Percentiles rank a stretch among this genome's conserved stretches.
These are phyloP conservation scores for Tribonema minus DNA, from an alignment of 108 stramenopile genomes.

Conservation along the genomic window DNA sequence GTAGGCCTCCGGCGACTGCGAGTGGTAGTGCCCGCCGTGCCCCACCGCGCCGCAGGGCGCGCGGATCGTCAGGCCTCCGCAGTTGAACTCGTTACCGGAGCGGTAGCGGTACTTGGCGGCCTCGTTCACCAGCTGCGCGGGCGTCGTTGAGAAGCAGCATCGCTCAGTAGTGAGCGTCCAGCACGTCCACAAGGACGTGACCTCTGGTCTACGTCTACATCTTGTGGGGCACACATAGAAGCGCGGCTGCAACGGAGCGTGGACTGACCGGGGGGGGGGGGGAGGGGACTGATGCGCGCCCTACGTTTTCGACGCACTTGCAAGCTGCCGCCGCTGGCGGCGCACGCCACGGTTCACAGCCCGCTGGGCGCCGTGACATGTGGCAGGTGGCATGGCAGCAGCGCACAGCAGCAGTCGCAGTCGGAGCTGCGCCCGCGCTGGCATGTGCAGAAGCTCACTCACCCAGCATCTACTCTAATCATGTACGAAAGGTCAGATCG, in stretches of 20 bases:
- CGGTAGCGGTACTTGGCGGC: conserved; percentile 93
- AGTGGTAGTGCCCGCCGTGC: conserved; percentile 82
- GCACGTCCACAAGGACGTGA: too few relatives aligned
- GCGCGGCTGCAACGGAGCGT: too few relatives aligned
- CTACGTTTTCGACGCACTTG: not conserved
- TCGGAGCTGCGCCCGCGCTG: not conserved
- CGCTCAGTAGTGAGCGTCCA: not conserved
- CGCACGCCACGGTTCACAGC: not conserved
- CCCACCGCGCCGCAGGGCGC: conserved; percentile 90
- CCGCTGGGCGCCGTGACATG: not conserved
- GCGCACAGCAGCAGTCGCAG: not conserved
- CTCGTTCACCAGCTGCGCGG: conserved; percentile 95
- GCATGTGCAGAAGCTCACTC: not conserved
- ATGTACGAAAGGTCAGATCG: not conserved
- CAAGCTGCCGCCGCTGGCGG: too few relatives aligned
- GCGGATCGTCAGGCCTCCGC: conserved; percentile 86
- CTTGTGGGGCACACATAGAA: too few relatives aligned
- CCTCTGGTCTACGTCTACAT: too few relatives aligned
- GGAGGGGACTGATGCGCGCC: not conserved
- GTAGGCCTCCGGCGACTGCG: conserved; percentile 91
- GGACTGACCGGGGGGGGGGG: too few relatives aligned
- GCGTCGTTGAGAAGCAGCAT: not conserved
- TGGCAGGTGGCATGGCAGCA: not conserved
- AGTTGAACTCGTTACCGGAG: conserved; percentile 89
- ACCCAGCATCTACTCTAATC: not conserved